Conservation (phyloP, 1,139 yeast genomes). For the Protomyces gravidus region DNA sequence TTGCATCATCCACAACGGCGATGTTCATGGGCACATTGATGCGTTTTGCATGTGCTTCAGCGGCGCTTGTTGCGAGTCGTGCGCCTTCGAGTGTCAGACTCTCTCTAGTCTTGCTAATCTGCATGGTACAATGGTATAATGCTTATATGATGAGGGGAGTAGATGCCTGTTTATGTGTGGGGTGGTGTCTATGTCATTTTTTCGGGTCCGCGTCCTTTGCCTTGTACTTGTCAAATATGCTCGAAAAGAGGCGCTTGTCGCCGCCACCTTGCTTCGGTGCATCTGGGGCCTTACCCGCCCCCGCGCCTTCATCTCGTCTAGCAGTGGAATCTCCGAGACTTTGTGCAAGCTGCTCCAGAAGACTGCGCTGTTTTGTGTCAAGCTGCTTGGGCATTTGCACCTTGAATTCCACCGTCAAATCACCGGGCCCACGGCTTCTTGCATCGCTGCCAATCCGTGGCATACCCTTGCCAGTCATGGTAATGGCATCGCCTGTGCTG, state of each 20-base stretch:
- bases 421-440: slow-evolving; percentile 47
- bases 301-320: slow-evolving; percentile 39
- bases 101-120: not conserved
- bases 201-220: not conserved
- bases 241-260: slow-evolving; percentile 7
- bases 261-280: not conserved
- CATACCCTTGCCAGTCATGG: slow-evolving; percentile 83
- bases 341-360: slow-evolving; percentile 91
- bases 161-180: not conserved
- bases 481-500: slow-evolving; percentile 67
- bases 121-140: not conserved
- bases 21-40: slow-evolving; percentile 26
- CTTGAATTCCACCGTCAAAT: slow-evolving; percentile 67
- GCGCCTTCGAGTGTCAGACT: slow-evolving; percentile 20
- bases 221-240: slow-evolving; percentile 27
- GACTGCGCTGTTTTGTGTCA: slow-evolving; percentile 54
- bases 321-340: slow-evolving; percentile 78
- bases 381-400: slow-evolving; percentile 51
- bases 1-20: slow-evolving; percentile 22
- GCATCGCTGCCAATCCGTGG: slow-evolving; percentile 52
- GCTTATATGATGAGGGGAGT: not conserved
- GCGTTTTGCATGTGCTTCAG: slow-evolving; percentile 17
- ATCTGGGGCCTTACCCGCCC: not conserved
- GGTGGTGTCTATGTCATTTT: not conserved
- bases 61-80: slow-evolving; percentile 12